Evolutionary conservation across 1,284 basidiomycete species (phyloP), one percentile per base, ranked within the genome.

Genomic region (Sphagnurus paluster): DNA sequence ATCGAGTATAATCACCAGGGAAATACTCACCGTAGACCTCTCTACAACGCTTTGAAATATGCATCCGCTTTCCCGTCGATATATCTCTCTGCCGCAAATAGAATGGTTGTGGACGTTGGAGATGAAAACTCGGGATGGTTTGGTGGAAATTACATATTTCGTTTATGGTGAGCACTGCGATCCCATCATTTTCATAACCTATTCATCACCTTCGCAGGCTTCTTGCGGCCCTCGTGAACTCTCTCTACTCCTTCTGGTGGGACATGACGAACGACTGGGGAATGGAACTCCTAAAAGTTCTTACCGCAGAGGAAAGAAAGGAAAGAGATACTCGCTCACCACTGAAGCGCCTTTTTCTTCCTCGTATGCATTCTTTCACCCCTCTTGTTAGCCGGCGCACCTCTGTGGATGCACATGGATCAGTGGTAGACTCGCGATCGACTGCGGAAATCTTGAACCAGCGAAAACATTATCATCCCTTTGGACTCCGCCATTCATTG

Each of bases 211-310:
- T 16, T 44, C 26, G 14, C 45, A 94, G 93, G 97, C 66, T 98
- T 11, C 66, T 95, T 19, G 81, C 87, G 9, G 94, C 93, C 20
- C 76, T 81, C 11, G 66, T 97, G 57, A 99, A 99, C 67, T 96
- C 94, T 1, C 66, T 92, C 35, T 99, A 93, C 68, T 96, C 93
- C 5, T 98, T 97, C 67, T 99, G 93, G 91, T 99, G 97, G 97
- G 97, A 99, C 67, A 80, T 99, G 25, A 93, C 91, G 36, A 93
- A 98, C 63, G 97, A 99, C 66, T 99, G 96, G 96, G 97, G 97
- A 0, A 75, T 99, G 37, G 80, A 85, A 34, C 69, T 98, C 21
- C 72, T 98, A 47, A 77, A 77, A 48, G 53, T 43, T 24, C 47
- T 38, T 29, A 46, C 13, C 28, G 42, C 39, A 25, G 47, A 53